Conservation (phyloP, 768 basidiomycete species). For the Termitomyces bulborhizus region DNA sequence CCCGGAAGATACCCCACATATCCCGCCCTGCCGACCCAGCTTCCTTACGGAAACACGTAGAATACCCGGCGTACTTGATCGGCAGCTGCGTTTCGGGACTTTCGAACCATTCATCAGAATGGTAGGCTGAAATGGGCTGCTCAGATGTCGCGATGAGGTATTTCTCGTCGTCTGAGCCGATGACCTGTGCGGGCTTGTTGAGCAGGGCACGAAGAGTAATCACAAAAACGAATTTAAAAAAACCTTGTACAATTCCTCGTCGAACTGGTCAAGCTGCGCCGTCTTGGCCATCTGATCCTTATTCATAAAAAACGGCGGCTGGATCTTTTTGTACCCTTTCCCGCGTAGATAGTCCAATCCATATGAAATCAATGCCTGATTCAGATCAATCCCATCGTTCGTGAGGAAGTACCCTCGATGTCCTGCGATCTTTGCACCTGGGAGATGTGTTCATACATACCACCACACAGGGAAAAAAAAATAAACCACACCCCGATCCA, state of each 20-base stretch:
- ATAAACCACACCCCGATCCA: slow-evolving; percentile 74
- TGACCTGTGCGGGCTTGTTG: slow-evolving; percentile 43
- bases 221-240: too few relatives aligned
- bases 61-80: slow-evolving; percentile 80
- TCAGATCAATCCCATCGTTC: slow-evolving; percentile 93
- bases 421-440: slow-evolving; percentile 87
- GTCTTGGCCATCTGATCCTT: slow-evolving; percentile 97
- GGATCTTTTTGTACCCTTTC: slow-evolving; percentile 85
- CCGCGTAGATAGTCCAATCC: slow-evolving; percentile 89
- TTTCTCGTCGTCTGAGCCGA: slow-evolving; percentile 89
- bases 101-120: slow-evolving; percentile 98
- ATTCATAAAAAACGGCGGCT: slow-evolving; percentile 98
- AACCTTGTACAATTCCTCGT: slow-evolving; percentile 97
- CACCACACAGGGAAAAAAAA: neutral
- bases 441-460: neutral
- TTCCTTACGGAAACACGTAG: slow-evolving; percentile 98
- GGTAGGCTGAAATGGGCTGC: slow-evolving; percentile 95
- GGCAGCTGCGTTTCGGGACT: slow-evolving; percentile 90
- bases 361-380: slow-evolving; percentile 92
- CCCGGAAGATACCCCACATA: slow-evolving; percentile 99
- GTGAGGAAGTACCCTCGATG: slow-evolving; percentile 97
- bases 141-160: slow-evolving; percentile 99
- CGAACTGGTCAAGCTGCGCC: slow-evolving; percentile 96
- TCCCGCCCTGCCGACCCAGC: slow-evolving; percentile 96
- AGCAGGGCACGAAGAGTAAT: too few relatives aligned